These are phyloP conservation scores for Cytospora leucostoma DNA, from an alignment of 2,329 filamentous ascomycete genomes.

Conservation along the genomic window DNA sequence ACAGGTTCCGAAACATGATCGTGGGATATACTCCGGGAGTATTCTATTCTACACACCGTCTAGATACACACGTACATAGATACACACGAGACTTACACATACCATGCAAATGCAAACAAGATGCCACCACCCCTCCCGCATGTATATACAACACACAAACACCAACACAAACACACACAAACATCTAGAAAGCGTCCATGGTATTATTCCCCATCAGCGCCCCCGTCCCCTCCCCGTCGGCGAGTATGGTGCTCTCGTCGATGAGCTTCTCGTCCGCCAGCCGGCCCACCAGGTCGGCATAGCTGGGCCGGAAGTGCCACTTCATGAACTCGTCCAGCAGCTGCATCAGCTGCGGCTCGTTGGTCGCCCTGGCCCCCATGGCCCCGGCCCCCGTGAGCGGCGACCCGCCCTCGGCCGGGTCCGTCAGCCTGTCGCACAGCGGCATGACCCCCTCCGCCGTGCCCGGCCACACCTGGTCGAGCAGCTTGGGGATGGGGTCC, in stretches of 20 bases:
- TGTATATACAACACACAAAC: background rate
- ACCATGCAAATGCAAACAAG: background rate
- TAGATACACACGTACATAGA: too few species aligned
- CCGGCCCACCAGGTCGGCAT: conserved; percentile 50
- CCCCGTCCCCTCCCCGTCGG: background rate
- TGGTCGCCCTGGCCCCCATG: conserved; percentile 52
- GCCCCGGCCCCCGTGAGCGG: conserved; percentile 42
- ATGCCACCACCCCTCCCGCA: background rate
- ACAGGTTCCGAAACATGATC: too few species aligned
- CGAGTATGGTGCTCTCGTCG: conserved; percentile 9
- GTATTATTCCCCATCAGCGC: conserved; percentile 7
- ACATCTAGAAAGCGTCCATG: conserved; percentile 9
- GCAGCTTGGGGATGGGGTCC: conserved; percentile 42
- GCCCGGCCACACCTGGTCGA: conserved; percentile 61
- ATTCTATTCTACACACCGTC: too few species aligned
- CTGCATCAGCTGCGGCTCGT: conserved; percentile 56
- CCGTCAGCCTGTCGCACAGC: conserved; percentile 50
- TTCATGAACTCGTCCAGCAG: conserved; percentile 61
- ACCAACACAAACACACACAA: too few species aligned
- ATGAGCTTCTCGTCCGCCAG: conserved; percentile 36
- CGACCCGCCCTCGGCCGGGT: conserved; percentile 51
- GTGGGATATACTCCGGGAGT: too few species aligned
- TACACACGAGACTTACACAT: background rate
- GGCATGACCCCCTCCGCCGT: conserved; percentile 55
- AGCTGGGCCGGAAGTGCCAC: conserved; percentile 65